Conservation (phyloP, 2,329 filamentous ascomycete genomes). For the Alternaria brassicicola region DNA sequence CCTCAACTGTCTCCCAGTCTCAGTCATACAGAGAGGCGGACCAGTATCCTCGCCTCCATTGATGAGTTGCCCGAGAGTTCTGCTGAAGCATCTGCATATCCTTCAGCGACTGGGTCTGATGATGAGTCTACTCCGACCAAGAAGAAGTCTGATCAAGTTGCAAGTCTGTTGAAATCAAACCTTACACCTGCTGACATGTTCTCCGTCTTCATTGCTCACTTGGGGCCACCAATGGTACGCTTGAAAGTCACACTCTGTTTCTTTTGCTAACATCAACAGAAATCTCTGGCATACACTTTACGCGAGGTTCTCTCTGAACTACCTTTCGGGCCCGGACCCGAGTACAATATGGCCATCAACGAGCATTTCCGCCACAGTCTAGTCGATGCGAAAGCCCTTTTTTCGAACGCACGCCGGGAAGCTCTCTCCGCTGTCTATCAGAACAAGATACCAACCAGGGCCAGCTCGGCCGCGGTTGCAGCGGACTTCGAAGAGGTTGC, state of each 20-base stretch:
- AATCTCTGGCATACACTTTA: constrained; percentile 89
- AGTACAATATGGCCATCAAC: constrained; percentile 74
- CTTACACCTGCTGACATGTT: constrained; percentile 81
- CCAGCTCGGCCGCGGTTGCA: constrained; percentile 74
- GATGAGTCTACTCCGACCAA: constrained; percentile 30
- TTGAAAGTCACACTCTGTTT: background rate
- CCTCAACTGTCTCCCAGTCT: constrained; percentile 38
- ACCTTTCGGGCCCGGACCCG: constrained; percentile 73
- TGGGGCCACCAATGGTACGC: constrained; percentile 83
- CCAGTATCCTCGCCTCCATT: constrained; percentile 51
- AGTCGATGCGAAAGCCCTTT: constrained; percentile 78
- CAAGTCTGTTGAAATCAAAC: constrained; percentile 36
- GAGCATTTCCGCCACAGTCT: constrained; percentile 82
- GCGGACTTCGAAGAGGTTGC: constrained; percentile 97
- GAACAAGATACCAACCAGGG: constrained; percentile 73
- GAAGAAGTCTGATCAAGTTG: constrained; percentile 26
- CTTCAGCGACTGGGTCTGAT: constrained; percentile 39
- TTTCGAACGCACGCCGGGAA: constrained; percentile 74
- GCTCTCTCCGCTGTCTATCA: constrained; percentile 82
- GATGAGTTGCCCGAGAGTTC: constrained; percentile 49
- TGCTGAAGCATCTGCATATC: constrained; percentile 34
- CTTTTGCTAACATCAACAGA: constrained; percentile 53
- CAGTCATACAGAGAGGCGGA: constrained; percentile 40
- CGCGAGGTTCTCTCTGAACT: constrained; percentile 87
- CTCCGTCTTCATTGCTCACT: constrained; percentile 81